phyloP scores from a whole-genome alignment of 1,284 basidiomycete genomes.

The Dichomitus squalens region DNA sequence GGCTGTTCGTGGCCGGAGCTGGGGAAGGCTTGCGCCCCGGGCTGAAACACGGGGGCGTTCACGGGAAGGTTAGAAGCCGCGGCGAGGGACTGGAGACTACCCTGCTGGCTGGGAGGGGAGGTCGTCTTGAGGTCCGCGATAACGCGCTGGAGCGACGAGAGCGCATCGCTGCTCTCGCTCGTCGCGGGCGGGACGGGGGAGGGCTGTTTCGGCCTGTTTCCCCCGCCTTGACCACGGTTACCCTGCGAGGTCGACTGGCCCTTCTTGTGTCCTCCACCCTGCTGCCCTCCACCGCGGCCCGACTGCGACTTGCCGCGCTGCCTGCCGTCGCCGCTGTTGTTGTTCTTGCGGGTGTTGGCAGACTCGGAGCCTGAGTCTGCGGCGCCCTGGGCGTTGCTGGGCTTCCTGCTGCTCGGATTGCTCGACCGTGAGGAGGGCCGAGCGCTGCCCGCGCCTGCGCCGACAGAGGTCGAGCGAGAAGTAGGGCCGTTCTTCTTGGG shows the following conservation, averaged over 20 bases:
- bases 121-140: constrained; percentile 83
- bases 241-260: constrained; percentile 55
- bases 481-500: constrained; percentile 51
- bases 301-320: constrained; percentile 58
- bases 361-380: constrained; percentile 71
- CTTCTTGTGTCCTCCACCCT: constrained; percentile 58
- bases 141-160: constrained; percentile 79
- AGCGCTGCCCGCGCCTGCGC: constrained; percentile 45
- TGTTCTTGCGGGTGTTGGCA: constrained; percentile 55
- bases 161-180: constrained; percentile 67
- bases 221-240: constrained; percentile 35
- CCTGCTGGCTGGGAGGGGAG: constrained; percentile 53
- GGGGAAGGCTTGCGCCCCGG: constrained; percentile 60
- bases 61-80: constrained; percentile 55
- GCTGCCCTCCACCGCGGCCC: constrained; percentile 33
- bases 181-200: constrained; percentile 45
- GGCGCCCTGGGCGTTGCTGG: constrained; percentile 40
- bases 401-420: constrained; percentile 52
- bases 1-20: constrained; percentile 50
- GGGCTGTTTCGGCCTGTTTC: constrained; percentile 40
- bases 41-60: constrained; percentile 73
- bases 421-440: constrained; percentile 64
- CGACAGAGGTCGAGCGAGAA: constrained; percentile 55
- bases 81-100: constrained; percentile 40
- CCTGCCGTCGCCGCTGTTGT: constrained; percentile 44